These are phyloP conservation scores for Exobasidium rhododendri DNA, from an alignment of 1,284 basidiomycete genomes.

Conservation along the genomic window DNA sequence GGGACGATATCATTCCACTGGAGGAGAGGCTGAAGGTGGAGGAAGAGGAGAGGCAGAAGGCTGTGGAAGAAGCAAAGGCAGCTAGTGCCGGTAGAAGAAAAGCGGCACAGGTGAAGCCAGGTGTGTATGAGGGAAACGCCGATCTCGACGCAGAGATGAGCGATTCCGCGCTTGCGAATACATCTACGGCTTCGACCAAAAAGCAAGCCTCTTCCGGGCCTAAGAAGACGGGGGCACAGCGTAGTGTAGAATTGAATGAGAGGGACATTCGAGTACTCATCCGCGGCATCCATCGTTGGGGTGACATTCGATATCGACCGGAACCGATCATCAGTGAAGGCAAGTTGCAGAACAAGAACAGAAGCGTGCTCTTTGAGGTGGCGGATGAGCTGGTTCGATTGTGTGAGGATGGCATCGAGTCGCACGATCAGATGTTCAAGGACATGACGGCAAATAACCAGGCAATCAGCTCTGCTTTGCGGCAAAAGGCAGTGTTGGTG, in stretches of 20 bases:
- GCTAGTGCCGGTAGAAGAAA: constrained; percentile 61
- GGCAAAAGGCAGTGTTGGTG: constrained; percentile 92
- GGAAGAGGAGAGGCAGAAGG: constrained; percentile 53
- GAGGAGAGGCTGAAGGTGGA: constrained; percentile 85
- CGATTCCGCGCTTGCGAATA: constrained; percentile 56
- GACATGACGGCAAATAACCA: constrained; percentile 69
- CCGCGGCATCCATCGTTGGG: constrained; percentile 93
- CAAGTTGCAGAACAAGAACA: constrained; percentile 93
- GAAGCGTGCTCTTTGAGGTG: constrained; percentile 82
- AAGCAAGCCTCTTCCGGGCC: constrained; percentile 14
- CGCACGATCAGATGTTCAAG: constrained; percentile 65
- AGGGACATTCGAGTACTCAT: constrained; percentile 93
- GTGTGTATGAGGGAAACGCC: constrained; percentile 66
- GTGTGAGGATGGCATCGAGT: constrained; percentile 77
- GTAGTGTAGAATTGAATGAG: constrained; percentile 93
- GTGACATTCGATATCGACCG: constrained; percentile 90
- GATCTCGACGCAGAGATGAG: constrained; percentile 72
- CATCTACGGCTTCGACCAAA: constrained; percentile 57
- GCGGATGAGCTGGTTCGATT: constrained; percentile 87
- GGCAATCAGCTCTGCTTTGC: constrained; percentile 59
- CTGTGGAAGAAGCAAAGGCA: constrained; percentile 64
- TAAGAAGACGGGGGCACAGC: constrained; percentile 74
- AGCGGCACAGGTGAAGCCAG: constrained; percentile 68
- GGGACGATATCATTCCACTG: constrained; percentile 98
- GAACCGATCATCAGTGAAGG: constrained; percentile 88